Evolutionary conservation across 163 green algal species (phyloP), one percentile per base, ranked within the genome.

Genomic region (Chlorella variabilis): DNA sequence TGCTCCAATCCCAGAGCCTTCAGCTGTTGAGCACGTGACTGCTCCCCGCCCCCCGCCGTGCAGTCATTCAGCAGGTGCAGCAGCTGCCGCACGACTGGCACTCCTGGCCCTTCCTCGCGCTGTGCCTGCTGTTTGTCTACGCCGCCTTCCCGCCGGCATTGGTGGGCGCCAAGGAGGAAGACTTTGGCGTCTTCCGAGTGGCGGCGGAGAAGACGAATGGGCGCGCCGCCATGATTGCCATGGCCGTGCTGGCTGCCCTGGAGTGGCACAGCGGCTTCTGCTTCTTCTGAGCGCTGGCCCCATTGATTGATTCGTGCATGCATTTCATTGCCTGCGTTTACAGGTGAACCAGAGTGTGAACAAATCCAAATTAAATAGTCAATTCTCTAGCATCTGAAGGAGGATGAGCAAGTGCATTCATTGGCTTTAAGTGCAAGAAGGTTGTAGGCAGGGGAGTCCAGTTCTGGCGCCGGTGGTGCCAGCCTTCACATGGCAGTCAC

Each of bases 151-250:
- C 63, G 8, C 80, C 80, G 0, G 59, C 77, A 4, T 66, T 66
- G 59, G 62, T 48, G 23, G 80, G 71, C 3, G 80, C 73, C 9
- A 76, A 48, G 18, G 80, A 85, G 27, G 80, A 81, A 31, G 49
- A 79, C 65, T 85, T 85, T 77, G n/a, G n/a, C 17, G 20, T 81
- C 20, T 81, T 85, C 49, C 76, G 27, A 34, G 73, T 80, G 54
- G 31, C 36, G 2, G 80, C 80, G 25, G 80, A 85, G 70, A 85
- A 71, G 51, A 61, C 63, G 0, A 85, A 85, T 23, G 80, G 80
- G 29, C 70, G 80, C 2, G 70, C 74, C 4, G 80, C 71, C 2
- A 81, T 81, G 80, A 42, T 85, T 39, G 71, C 41, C 1, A 36
- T 79, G 61, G 80, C 65, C 1, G 58, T 48, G 48, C 62, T 85